Percentiles rank a stretch among this genome's conserved stretches.
phyloP scores from a whole-genome alignment of 768 basidiomycete species.

The Holtermannia corniformis region DNA sequence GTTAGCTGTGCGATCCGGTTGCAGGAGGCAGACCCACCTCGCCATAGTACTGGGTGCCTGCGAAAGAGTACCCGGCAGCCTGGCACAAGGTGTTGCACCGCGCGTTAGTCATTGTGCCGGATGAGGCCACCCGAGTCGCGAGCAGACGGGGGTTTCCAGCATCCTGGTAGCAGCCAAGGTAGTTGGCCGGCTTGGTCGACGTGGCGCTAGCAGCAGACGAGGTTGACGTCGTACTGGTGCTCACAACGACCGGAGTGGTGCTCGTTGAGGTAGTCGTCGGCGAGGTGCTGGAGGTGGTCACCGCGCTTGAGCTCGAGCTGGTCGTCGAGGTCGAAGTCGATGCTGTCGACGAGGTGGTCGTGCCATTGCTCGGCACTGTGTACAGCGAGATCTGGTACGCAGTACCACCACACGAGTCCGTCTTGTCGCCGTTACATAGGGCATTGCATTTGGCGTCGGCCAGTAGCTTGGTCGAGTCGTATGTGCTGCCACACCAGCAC shows the following conservation, averaged over 20 bases:
- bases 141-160: background rate
- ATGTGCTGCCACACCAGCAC: constrained; percentile 54
- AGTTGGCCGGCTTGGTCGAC: constrained; percentile 2
- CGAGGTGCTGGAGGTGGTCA: background rate
- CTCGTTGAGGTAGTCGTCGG: background rate
- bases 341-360: background rate
- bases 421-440: constrained; percentile 60
- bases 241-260: background rate
- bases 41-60: constrained; percentile 43
- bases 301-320: background rate
- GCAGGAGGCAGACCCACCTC: background rate
- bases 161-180: constrained; percentile 4
- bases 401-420: constrained; percentile 32
- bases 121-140: constrained; percentile 26
- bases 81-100: constrained; percentile 56
- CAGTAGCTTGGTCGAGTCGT: constrained; percentile 53
- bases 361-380: background rate
- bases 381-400: constrained; percentile 20
- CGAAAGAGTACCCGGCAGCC: constrained; percentile 53
- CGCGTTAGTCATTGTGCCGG: constrained; percentile 50
- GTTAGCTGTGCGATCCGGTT: background rate
- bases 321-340: background rate
- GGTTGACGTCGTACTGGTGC: background rate
- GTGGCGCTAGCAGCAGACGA: constrained; percentile 4
- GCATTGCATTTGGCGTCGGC: constrained; percentile 54